Evolutionary conservation across 768 basidiomycete species (phyloP), one percentile per base, ranked within the genome.

Genomic region (Podaxis carcinomalis): DNA sequence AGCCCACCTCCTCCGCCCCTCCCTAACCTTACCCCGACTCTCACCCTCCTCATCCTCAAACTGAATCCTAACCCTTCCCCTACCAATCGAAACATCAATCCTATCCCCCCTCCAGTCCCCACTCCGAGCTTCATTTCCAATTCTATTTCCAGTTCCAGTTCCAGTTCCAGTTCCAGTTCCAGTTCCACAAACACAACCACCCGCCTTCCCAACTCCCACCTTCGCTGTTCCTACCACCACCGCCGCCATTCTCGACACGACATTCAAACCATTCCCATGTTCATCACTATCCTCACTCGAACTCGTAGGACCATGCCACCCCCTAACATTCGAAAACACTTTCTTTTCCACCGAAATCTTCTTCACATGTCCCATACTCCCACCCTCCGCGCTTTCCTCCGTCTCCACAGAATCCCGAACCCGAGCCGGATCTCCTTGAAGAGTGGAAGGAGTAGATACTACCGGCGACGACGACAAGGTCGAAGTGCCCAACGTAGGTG

Each of bases 31-130:
- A 16, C 9, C 21, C 21, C 3, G 6, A 1, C 13, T 5, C 28
- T 19, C 55, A 10, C 51, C 62, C 4, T 51, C 39, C n/a, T 63
- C 63, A 42, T 63, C 63, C 3, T 63, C 63, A 51, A 54, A 63
- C 16, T 51, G 46, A n/a, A 63, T 36, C 54, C 59, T 55, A 7
- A 61, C 37, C 27, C 6, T 63, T 14, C 63, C 63, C 13, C 55
- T 60, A 50, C 57, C 63, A 36, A 63, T 55, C 55, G 47, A 47
- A 42, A 63, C 37, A 27, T 63, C 63, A 36, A 55, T 56, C 57
- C 56, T 60, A 50, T 63, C 63, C 5, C 63, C 63, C 5, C 42
- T 10, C 62, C 62, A 63, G 37, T 63, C 62, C 9, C 28, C 25
- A 51, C 51, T 5, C 5, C 25, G 51, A 27, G 13, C 16, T 13